A percentile compares a stretch with the other conserved stretches of the same genome.
Evolutionary conservation across 2,329 filamentous ascomycete species (phyloP).

Genomic region (Oidium heveae): DNA sequence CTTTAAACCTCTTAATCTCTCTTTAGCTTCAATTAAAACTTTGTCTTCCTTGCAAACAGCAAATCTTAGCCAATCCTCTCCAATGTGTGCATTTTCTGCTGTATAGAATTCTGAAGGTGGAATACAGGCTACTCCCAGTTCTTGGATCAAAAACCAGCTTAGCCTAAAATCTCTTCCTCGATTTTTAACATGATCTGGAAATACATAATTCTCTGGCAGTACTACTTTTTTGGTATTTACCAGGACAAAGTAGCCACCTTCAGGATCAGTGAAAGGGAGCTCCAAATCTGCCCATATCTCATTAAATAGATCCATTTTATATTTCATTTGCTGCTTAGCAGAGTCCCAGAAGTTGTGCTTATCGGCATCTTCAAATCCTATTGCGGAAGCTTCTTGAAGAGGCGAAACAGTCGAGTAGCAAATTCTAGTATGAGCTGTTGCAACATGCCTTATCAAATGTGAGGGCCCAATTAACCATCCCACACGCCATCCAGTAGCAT

Average conservation of each 20-base stretch:
- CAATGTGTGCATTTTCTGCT: conserved; percentile 54
- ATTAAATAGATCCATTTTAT: conserved; percentile 71
- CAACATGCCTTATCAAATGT: conserved; percentile 72
- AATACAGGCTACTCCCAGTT: conserved; percentile 85
- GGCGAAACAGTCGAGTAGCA: conserved; percentile 89
- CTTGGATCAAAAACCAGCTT: conserved; percentile 88
- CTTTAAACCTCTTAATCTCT: conserved; percentile 25
- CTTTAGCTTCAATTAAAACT: conserved; percentile 56
- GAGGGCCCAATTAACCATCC: conserved; percentile 80
- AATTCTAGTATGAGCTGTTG: conserved; percentile 81
- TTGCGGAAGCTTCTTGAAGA: conserved; percentile 77
- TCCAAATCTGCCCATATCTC: conserved; percentile 50
- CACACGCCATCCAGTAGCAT: conserved; percentile 90
- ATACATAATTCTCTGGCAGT: conserved; percentile 60
- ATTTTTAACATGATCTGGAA: conserved; percentile 67
- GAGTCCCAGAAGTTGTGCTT: conserved; percentile 66
- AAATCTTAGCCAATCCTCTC: conserved; percentile 82
- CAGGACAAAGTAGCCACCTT: conserved; percentile 93
- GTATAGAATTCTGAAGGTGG: conserved; percentile 97
- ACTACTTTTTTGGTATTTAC: conserved; percentile 80
- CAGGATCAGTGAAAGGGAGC: conserved; percentile 43
- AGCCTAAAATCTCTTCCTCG: conserved; percentile 86
- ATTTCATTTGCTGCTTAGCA: conserved; percentile 66
- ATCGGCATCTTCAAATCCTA: conserved; percentile 83
- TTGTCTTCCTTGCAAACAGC: conserved; percentile 91